A percentile compares a stretch with the other conserved stretches of the same genome.
Conservation (phyloP, 1,284 basidiomycete species). For the Agroathelia rolfsii region DNA sequence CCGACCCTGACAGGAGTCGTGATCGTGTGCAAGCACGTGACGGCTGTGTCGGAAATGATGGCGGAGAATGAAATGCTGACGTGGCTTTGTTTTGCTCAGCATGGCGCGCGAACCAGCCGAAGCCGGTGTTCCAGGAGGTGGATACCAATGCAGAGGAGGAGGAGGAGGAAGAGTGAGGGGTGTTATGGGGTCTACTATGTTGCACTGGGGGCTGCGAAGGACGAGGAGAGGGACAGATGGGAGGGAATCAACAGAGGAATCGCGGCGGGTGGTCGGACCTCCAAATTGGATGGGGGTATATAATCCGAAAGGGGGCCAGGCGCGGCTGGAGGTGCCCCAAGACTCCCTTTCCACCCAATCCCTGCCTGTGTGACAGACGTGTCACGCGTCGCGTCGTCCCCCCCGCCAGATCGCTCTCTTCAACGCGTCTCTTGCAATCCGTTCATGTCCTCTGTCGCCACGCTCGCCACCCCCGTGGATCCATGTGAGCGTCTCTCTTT, state of each 20-base stretch:
- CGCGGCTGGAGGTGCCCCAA: slow-evolving; percentile 59
- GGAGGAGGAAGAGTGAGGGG: slow-evolving; percentile 31
- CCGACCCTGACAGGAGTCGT: slow-evolving; percentile 6
- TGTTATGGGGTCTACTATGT: slow-evolving; percentile 7
- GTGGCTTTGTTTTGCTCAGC: slow-evolving; percentile 56
- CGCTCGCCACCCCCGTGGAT: slow-evolving; percentile 34
- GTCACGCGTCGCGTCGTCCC: slow-evolving; percentile 32
- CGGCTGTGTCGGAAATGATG: slow-evolving; percentile 46
- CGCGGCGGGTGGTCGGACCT: too few species aligned
- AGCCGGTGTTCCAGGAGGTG: slow-evolving; percentile 58
- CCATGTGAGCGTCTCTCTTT: slow-evolving; percentile 32
- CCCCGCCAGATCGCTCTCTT: slow-evolving; percentile 36
- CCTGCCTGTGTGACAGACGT: slow-evolving; percentile 19
- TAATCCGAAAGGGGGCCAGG: too few species aligned
- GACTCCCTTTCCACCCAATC: slow-evolving; percentile 40
- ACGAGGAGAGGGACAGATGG: slow-evolving; percentile 13
- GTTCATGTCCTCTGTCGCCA: slow-evolving; percentile 33
- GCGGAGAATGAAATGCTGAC: too few species aligned
- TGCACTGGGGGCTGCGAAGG: slow-evolving; percentile 6
- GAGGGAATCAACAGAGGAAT: slow-evolving; percentile 13
- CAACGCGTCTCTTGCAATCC: slow-evolving; percentile 19
- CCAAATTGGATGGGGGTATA: too few species aligned
- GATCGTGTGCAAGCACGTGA: slow-evolving; percentile 34
- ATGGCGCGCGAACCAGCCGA: slow-evolving; percentile 73
- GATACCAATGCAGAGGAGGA: slow-evolving; percentile 46